A percentile compares a stretch with the other conserved stretches of the same genome.
Evolutionary conservation across 257 asterid genomes (phyloP).

Genomic region (Mitragyna speciosa): DNA sequence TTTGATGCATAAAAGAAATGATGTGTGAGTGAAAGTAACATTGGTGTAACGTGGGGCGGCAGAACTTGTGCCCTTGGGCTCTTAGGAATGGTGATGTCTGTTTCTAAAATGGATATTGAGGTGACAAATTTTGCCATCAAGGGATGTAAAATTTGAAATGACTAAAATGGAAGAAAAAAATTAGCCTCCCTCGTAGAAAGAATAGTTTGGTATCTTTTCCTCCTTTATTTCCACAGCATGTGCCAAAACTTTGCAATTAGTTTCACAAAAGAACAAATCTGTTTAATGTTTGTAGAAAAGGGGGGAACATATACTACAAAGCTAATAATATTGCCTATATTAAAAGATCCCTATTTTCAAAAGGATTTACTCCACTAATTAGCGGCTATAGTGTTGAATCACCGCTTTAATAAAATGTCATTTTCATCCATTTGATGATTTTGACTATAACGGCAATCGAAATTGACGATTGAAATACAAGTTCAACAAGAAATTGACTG

Average conservation of each 20-base stretch:
- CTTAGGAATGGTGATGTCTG: neutral
- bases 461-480: too few relatives aligned
- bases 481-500: too few relatives aligned
- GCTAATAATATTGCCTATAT: neutral
- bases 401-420: too few relatives aligned
- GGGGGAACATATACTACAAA: neutral
- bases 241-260: neutral
- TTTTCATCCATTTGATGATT: too few relatives aligned
- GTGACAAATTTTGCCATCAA: neutral
- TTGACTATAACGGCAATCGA: too few relatives aligned
- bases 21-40: neutral
- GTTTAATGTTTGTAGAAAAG: too few relatives aligned
- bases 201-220: neutral
- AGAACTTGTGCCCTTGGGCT: neutral
- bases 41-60: constrained; percentile 17
- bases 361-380: neutral
- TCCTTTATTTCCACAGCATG: neutral
- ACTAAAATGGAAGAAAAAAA: neutral
- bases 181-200: too few relatives aligned
- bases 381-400: neutral
- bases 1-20: neutral
- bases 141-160: neutral
- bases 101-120: neutral
- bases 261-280: neutral
- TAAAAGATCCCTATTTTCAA: neutral